Base-by-base conservation (phyloP, 352 stramenopile genomes). In the Globisporangium orthogonon region DNA sequence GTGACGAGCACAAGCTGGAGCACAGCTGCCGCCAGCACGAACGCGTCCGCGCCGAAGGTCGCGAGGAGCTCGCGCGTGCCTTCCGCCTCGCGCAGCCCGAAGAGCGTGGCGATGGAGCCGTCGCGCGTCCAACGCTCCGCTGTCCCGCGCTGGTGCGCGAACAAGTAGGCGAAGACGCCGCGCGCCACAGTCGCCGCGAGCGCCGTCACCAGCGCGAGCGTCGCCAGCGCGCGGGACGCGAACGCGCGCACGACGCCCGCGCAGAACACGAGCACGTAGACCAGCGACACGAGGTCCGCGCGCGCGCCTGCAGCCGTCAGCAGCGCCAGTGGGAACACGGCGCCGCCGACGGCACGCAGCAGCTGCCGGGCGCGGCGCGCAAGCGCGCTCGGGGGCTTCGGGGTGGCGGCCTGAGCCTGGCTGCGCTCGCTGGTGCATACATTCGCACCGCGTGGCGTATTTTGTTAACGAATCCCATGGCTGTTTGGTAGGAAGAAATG, bases 1-100 rank as follows among this genome's bases (percentile, higher is more conserved):
- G 87, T 57, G 7, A 91, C 71, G 55, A 83, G 78, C 55, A 83
- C 89, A 47, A 81, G 78, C 48, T 94, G 78, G 15, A 91, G 37
- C 4, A 66, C 44, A 35, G 76, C 85, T 41, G 68, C 80, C 4
- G 71, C 52, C 3, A 87, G 41, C 35, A 94, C 76, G 28, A 94
- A 62, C 2, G 58, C 66, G 52, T 94, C 84, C 33, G 88, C 68
- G 7, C 66, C 75, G 23, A 91, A 58, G n/a, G 71, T 67, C n/a
- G 70, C 63, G 13, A 81, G 52, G 49, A 74, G 78, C 33, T 81
- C 60, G 14, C 51, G 67, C 2, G 65, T 60, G 23, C 50, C 66
- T 28, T 62, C 48, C 53, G 84, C 65, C 45, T 76, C 64, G 3
- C 52, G 44, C 52, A 91, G 83, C 1, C 75, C 79, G 46, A 89